phyloP scores from a whole-genome alignment of 1,139 yeast genomes.

The Suhomyces coccinellae region DNA sequence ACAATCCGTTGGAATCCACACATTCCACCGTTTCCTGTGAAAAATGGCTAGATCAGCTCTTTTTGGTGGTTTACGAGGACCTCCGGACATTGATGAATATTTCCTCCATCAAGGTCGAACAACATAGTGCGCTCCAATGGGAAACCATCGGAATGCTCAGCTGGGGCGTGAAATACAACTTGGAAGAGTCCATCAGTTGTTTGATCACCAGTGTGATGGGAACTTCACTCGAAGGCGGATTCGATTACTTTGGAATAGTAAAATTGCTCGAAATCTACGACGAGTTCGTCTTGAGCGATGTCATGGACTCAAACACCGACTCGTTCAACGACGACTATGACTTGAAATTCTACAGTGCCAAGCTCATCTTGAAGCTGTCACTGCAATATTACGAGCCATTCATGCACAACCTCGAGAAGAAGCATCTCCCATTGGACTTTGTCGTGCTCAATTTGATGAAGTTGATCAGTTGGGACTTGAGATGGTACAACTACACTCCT shows the following conservation, averaged over 20 bases:
- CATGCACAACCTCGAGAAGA: constrained; percentile 25
- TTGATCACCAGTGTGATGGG: constrained; percentile 44
- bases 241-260: constrained; percentile 42
- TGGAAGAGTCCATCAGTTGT: constrained; percentile 40
- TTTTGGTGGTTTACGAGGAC: constrained; percentile 41
- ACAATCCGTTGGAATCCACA: constrained; percentile 8
- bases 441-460: constrained; percentile 36
- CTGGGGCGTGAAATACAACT: constrained; percentile 42
- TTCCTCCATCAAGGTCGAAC: constrained; percentile 24
- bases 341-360: constrained; percentile 32
- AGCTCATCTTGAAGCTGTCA: constrained; percentile 33
- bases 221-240: constrained; percentile 31
- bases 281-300: constrained; percentile 42
- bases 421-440: constrained; percentile 37
- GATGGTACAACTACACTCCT: constrained; percentile 47
- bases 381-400: constrained; percentile 26
- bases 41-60: constrained; percentile 43
- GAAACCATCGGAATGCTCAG: constrained; percentile 43
- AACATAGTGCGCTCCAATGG: constrained; percentile 48
- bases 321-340: constrained; percentile 32
- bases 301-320: constrained; percentile 32
- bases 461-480: constrained; percentile 39
- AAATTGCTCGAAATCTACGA: constrained; percentile 42
- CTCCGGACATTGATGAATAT: constrained; percentile 33
- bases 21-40: constrained; percentile 26